These are phyloP conservation scores for Nakaseomyces bracarensis DNA, from an alignment of 1,139 yeast genomes.

Conservation along the genomic window DNA sequence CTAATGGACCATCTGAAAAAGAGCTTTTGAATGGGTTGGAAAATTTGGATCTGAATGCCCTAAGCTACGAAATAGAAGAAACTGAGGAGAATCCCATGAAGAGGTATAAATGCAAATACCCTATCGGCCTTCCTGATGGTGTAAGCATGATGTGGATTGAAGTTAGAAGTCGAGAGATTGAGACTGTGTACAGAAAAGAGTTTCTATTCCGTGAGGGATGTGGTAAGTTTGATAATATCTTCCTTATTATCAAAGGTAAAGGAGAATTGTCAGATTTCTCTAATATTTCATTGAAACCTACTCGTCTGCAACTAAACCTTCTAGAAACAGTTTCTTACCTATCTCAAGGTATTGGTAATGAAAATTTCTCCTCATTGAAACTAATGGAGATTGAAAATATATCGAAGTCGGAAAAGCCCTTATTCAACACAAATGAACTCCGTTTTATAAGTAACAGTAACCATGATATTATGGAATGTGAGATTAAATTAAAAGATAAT, in stretches of 20 bases:
- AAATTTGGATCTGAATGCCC: not conserved
- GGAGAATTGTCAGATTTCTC: constrained; percentile 9
- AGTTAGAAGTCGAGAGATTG: constrained; percentile 20
- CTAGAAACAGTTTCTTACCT: constrained; percentile 23
- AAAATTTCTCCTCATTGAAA: constrained; percentile 23
- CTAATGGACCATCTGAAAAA: not conserved
- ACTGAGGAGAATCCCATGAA: constrained; percentile 7
- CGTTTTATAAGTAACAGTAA: constrained; percentile 4
- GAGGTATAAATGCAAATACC: constrained; percentile 17
- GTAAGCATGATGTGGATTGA: constrained; percentile 24
- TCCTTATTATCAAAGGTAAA: constrained; percentile 16
- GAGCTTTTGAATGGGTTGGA: not conserved
- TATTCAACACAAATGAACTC: constrained; percentile 13
- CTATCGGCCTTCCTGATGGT: constrained; percentile 18
- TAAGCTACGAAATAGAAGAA: not conserved
- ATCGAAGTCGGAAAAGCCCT: constrained; percentile 5
- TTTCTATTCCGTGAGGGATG: constrained; percentile 21
- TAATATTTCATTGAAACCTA: constrained; percentile 14
- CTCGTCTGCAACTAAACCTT: constrained; percentile 20
- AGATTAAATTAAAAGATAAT: constrained; percentile 20
- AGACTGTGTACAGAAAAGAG: constrained; percentile 21
- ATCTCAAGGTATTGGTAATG: constrained; percentile 26
- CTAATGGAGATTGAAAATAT: constrained; percentile 10
- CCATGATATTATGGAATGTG: constrained; percentile 18
- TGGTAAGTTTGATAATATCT: constrained; percentile 23